Evolutionary conservation across 2,329 filamentous ascomycete genomes (phyloP), one percentile per base, ranked within the genome.

Genomic region (Clathrospora elynae): DNA sequence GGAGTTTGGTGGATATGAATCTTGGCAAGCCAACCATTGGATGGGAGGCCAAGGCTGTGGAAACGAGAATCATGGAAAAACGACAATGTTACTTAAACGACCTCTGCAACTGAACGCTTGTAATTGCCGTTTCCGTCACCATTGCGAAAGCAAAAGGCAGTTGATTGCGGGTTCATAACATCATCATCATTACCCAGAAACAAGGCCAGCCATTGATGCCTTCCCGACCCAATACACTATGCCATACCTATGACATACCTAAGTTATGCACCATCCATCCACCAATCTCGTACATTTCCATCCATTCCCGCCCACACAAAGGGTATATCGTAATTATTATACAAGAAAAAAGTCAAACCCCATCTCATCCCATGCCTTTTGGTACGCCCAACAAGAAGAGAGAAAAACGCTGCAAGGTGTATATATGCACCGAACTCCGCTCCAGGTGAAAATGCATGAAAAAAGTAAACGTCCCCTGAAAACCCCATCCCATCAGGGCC

Each of bases 321-420:
- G 42, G 50, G 50, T 56, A 56, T 55, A 55, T 55, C 46, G 38
- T 53, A 50, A 51, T 41, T 55, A 53, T 46, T 50, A 46, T 55
- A 55, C 49, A 53, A 48, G 23, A 49, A 55, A 46, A 26, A 23
- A 29, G 25, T 34, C 26, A 42, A 32, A 10, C 28, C 17, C 9
- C 26, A 31, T 14, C 13, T 11, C 25, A 20, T 18, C 19, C 26
- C 33, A 17, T 19, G 22, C 25, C 31, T 42, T 47, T 32, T 39
- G 45, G 23, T 42, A 36, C 38, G 34, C 30, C 41, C 33, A 31
- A 18, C 11, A 25, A 24, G 32, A 24, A 22, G 16, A 14, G 29
- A 17, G 28, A 10, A 38, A 47, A 36, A 35, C 32, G 35, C 46
- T 49, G 41, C 36, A 44, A 44, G 36, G 34, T 25, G 23, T 29